Evolutionary conservation across 371 early-diverging fungal species (phyloP), one percentile per base, ranked within the genome.

Genomic region (Zancudomyces culisetae): DNA sequence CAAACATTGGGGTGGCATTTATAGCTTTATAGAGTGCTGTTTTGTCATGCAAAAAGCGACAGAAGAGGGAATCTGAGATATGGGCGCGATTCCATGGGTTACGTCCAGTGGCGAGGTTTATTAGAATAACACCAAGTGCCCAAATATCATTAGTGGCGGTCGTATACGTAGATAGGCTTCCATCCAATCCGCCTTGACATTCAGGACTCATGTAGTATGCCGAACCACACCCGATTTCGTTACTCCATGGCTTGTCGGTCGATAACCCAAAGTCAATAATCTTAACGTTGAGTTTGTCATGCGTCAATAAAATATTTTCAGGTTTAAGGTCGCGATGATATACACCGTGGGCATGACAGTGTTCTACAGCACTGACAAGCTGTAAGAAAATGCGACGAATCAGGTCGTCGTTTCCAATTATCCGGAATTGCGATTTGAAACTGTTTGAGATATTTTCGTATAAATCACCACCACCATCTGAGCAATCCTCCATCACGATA

Each of bases 111-210:
- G 98, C 76, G 92, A 98, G 91, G n/a, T 96, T 98, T 64, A 96
- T 98, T 19, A 98, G 73, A 54, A 99, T 92, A 3, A 98, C 96
- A 22, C 99, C 99, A 60, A 94, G 89, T 60, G 88, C 87, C 99
- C 99, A 99, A 1, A 98, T 88, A 73, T 99, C 99, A 3, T 98
- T 92, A 69, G 97, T 98, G 3, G 97, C 92, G 12, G 98, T 98
- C 22, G 88, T 88, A 61, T 98, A 98, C 42, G 71, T 71, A 52
- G 69, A 62, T 28, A 88, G 64, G 20, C 56, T 81, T 65, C 91
- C 92, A 45, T 83, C 83, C 52, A 94, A 90, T 13, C 93, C 94
- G 35, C 79, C 84, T 69, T 79, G 79, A 61, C 81, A 79, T 69
- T 97, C 97, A 39, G 97, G 97, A 8, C 86, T 86, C 8, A 86